Evolutionary conservation across 352 stramenopile genomes (phyloP), one percentile per base, ranked within the genome.

Genomic region (Globisporangium nodosum): DNA sequence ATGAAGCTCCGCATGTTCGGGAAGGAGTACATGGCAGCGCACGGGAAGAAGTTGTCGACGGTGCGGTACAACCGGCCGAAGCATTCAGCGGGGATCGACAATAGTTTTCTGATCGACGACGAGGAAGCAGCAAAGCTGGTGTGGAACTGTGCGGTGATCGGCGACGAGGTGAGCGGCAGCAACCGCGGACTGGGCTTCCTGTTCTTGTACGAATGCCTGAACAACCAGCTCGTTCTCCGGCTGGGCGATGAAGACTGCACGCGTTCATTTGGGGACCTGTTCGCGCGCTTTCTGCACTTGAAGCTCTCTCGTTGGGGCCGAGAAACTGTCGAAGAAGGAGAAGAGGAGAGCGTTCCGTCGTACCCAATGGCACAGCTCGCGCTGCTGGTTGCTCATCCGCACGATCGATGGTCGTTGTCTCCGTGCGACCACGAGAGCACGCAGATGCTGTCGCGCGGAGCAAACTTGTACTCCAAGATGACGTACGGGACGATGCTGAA

Each of bases 31-130:
- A 71, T 95, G 56, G 63, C 65, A 5, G 66, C 82, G n/a, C 78
- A 92, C 45, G 76, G 76, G 12, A 92, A 91, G 64, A 91, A 89
- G 40, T 64, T 94, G 9, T 91, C 86, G 7, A 90, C 78, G 0
- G 78, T 95, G 46, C 75, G 85, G 5, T 95, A 95, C 61, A 92
- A 91, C 65, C 80, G 82, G 51, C 85, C 84, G 13, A 91, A 90
- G 52, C 71, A 88, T 52, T 56, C 58, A 33, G 59, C 71, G 0
- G 69, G 71, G 3, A 74, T 81, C 15, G 66, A 85, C 55, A 83
- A 83, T 40, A 74, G 66, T n/a, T 88, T 81, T 39, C 56, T 91
- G 13, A 70, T 95, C 53, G 79, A 90, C 27, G 83, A 92, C 15
- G 83, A 90, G 60, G 85, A 92, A 64, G 71, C 73, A 3, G 74